A percentile compares a stretch with the other conserved stretches of the same genome.
These are phyloP conservation scores for Passiflora organensis DNA, from an alignment of 345 rosid genomes.

Conservation along the genomic window DNA sequence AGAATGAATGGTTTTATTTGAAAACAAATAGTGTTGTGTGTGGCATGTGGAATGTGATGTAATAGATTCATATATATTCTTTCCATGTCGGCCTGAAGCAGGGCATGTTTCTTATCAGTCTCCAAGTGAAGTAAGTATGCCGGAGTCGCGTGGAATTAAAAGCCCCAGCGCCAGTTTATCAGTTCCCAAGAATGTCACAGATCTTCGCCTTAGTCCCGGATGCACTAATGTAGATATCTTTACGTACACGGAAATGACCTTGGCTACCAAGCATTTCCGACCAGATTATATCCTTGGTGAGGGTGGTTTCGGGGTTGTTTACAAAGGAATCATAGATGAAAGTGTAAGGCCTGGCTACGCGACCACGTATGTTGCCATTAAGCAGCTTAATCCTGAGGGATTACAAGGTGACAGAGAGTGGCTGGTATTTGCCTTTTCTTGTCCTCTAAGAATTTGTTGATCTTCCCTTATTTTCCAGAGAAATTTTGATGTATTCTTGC, in stretches of 20 bases:
- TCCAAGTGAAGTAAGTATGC: constrained; percentile 9
- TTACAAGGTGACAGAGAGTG: constrained; percentile 97
- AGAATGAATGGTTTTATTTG: background rate
- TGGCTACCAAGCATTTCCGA: constrained; percentile 80
- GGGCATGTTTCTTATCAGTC: constrained; percentile 19
- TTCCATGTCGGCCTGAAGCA: background rate
- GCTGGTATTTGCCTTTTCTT: constrained; percentile 56
- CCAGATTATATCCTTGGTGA: constrained; percentile 87
- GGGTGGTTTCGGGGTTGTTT: constrained; percentile 95
- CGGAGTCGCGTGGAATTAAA: constrained; percentile 15
- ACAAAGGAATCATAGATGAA: constrained; percentile 75
- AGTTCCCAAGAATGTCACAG: constrained; percentile 61
- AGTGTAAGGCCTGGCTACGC: constrained; percentile 53
- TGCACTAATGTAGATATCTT: constrained; percentile 70
- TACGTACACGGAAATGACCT: constrained; percentile 70
- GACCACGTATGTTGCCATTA: constrained; percentile 69
- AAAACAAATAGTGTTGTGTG: background rate
- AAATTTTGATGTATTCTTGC: background rate
- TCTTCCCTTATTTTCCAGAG: background rate
- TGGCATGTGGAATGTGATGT: background rate
- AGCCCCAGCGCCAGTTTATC: constrained; percentile 12
- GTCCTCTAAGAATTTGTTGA: constrained; percentile 2
- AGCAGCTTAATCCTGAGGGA: constrained; percentile 88
- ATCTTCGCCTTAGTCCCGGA: constrained; percentile 65
- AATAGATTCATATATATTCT: background rate